Percentiles rank a stretch among this genome's conserved stretches.
phyloP scores from a whole-genome alignment of 257 asterid genomes.

The Solanum appendiculatum region DNA sequence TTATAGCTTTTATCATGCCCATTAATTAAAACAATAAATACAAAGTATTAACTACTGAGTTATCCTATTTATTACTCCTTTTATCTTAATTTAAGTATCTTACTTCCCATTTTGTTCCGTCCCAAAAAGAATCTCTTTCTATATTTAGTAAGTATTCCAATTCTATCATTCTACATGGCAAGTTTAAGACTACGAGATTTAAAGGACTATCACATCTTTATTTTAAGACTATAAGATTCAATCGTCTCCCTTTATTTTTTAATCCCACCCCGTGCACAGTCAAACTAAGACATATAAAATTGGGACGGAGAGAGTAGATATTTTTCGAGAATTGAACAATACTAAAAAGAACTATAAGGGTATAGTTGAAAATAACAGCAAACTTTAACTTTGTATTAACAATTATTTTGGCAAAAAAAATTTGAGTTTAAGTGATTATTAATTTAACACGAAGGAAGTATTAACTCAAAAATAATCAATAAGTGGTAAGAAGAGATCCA shows the following conservation, averaged over 20 bases:
- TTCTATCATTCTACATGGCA: background rate
- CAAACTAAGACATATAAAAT: background rate
- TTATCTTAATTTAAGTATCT: background rate
- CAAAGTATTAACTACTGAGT: background rate
- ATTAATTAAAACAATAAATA: too few species aligned
- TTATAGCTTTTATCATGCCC: background rate
- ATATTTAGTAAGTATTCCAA: background rate
- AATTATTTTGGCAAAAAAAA: background rate
- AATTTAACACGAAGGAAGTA: background rate
- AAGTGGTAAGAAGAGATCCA: background rate
- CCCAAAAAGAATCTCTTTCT: background rate
- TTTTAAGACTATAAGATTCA: background rate
- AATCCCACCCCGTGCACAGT: background rate
- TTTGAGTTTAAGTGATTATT: background rate
- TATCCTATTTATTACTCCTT: background rate
- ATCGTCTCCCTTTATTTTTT: background rate
- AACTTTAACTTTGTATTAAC: background rate
- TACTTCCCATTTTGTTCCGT: background rate
- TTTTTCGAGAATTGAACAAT: too few species aligned
- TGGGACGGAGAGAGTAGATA: background rate
- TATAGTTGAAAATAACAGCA: background rate
- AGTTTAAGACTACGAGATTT: background rate
- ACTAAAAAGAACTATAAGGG: background rate
- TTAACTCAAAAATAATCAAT: background rate
- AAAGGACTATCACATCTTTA: background rate